Conservation (phyloP, 2,329 filamentous ascomycete genomes). For the Fusarium hainanense region DNA sequence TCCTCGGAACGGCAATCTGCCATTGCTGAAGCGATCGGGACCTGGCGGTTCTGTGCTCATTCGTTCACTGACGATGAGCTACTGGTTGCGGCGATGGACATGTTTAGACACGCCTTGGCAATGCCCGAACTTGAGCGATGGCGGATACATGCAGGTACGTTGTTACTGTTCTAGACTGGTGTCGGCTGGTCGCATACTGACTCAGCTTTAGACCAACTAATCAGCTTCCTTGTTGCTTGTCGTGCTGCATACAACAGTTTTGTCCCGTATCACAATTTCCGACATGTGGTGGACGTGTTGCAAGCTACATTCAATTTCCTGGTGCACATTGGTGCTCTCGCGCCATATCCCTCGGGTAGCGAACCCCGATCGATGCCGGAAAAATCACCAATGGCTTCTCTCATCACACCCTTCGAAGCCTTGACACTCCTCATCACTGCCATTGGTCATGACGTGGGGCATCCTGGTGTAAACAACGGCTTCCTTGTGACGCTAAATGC, state of each 20-base stretch:
- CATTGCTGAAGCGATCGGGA: slow-evolving; percentile 76
- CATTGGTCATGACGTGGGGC: slow-evolving; percentile 97
- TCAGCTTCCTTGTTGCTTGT: slow-evolving; percentile 86
- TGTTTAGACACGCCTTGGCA: slow-evolving; percentile 87
- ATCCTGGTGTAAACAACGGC: slow-evolving; percentile 97
- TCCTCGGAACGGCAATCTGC: slow-evolving; percentile 71
- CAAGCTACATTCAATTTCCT: slow-evolving; percentile 94
- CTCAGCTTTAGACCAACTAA: slow-evolving; percentile 74
- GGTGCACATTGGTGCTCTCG: slow-evolving; percentile 79
- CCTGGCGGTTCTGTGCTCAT: slow-evolving; percentile 91
- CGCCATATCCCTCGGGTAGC: slow-evolving; percentile 67
- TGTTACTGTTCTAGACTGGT: slow-evolving; percentile 11
- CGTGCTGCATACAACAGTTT: slow-evolving; percentile 96
- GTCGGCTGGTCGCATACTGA: slow-evolving; percentile 52
- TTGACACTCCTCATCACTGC: slow-evolving; percentile 91
- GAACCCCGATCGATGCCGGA: slow-evolving; percentile 46
- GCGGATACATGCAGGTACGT: slow-evolving; percentile 80
- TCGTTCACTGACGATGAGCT: slow-evolving; percentile 91
- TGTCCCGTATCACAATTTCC: slow-evolving; percentile 97
- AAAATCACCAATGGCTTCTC: slow-evolving; percentile 74
- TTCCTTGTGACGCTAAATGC: slow-evolving; percentile 93
- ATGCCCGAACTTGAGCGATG: slow-evolving; percentile 85
- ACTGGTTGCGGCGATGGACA: slow-evolving; percentile 83
- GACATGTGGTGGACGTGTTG: slow-evolving; percentile 94
- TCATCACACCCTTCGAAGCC: slow-evolving; percentile 88